These are phyloP conservation scores for Vigna angularis DNA, from an alignment of 306 rosid species.

Conservation along the genomic window DNA sequence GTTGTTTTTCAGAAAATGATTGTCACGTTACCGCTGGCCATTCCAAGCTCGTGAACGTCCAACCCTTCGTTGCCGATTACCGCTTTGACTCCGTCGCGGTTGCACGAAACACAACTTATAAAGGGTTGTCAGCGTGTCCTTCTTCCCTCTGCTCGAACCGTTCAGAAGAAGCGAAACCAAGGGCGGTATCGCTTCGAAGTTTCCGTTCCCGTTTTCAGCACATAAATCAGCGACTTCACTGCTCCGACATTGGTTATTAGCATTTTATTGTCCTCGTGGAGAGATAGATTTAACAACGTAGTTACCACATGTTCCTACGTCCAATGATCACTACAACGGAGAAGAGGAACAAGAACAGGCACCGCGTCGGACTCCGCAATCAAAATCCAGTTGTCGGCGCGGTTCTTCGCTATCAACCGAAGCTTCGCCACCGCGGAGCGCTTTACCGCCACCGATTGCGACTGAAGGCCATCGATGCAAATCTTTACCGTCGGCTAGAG, in stretches of 20 bases:
- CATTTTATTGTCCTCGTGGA: conserved; percentile 76
- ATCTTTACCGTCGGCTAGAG: conserved; percentile 96
- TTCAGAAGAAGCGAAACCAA: conserved; percentile 67
- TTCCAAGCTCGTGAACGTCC: too few relatives aligned
- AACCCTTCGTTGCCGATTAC: too few relatives aligned
- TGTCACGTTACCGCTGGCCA: too few relatives aligned
- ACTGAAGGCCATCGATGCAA: conserved; percentile 82
- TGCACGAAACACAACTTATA: conserved; percentile 83
- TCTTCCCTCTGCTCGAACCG: conserved; percentile 80
- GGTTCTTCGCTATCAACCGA: conserved; percentile 85
- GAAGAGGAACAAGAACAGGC: conserved; percentile 82
- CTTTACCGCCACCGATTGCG: conserved; percentile 75
- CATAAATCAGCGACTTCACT: conserved; percentile 82
- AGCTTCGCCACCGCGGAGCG: conserved; percentile 97
- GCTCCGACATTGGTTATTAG: conserved; percentile 84
- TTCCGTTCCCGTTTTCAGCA: conserved; percentile 87
- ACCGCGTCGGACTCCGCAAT: conserved; percentile 96
- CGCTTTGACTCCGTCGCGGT: conserved; percentile 88
- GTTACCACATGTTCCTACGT: conserved; percentile 97
- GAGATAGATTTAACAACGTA: conserved; percentile 83
- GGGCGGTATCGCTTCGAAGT: conserved; percentile 81
- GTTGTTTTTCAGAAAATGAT: too few relatives aligned
- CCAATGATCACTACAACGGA: conserved; percentile 89
- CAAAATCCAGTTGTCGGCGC: conserved; percentile 79
- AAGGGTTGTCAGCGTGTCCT: conserved; percentile 76